Base-by-base conservation (phyloP, 768 basidiomycete genomes). In the Mycena haematopus region DNA sequence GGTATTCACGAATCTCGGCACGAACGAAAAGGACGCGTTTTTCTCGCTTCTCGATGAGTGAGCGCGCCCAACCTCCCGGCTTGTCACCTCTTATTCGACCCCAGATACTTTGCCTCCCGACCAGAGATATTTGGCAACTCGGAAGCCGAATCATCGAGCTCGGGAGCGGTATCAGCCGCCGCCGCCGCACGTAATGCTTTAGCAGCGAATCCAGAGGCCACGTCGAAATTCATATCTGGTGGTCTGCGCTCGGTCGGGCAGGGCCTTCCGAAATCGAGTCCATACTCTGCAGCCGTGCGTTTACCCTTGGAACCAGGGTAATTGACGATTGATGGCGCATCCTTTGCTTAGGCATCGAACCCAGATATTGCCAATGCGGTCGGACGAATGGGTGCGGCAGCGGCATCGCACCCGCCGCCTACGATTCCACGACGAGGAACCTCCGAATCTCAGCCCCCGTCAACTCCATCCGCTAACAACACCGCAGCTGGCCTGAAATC, bases 351-450 rank as follows among this genome's bases (percentile, higher is more conserved):
- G 79, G 75, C 76, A 11, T 70, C 75, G 46, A 79, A 79, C 65
- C 77, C 76, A 35, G 81, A 83, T 50, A 66, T 78, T 10, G 71
- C 70, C 22, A 77, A 72, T 52, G 77, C 81, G 11, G 74, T 82
- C 36, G 86, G 86, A 7, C 81, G 86, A 25, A 80, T 89, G 31
- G 86, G 87, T 1, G 85, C 87, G 6, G 83, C 85, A 3, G 79
- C 85, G 21, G 71, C 79, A 11, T 63, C 65, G 22, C 33, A 36
- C 42, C 36, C 55, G 25, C 69, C 74, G 33, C 69, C 74, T 54
- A 73, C 75, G 58, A 65, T 75, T 25, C 68, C 75, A 21, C 58
- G 68, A 53, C 42, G 70, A 22, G 40, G 64, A 31, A 51, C 64
- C 40, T 54, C 33, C 53, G 51, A 67, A 25, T 63, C 60, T 68